Conservation (phyloP, 2,329 filamentous ascomycete genomes). For the Colletotrichum endophyticum region DNA sequence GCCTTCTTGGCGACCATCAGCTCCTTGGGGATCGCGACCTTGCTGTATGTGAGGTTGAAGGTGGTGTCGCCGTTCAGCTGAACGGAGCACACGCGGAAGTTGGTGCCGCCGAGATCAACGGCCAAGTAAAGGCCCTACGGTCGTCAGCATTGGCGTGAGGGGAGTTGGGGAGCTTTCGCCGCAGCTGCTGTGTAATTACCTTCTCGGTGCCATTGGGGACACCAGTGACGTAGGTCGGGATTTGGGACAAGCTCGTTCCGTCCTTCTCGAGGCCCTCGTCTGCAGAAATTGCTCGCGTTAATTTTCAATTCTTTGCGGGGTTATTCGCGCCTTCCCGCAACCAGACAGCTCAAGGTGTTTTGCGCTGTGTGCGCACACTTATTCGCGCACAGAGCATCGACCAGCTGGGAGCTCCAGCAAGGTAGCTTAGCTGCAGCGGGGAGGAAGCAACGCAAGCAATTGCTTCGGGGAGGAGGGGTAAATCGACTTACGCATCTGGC, state of each 20-base stretch:
- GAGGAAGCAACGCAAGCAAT: neutral
- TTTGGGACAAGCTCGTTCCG: constrained; percentile 87
- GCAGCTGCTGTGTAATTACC: constrained; percentile 55
- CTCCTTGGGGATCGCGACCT: constrained; percentile 86
- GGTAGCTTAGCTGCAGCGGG: neutral
- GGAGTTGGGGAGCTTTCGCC: neutral
- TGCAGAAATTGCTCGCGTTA: constrained; percentile 35
- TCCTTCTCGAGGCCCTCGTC: constrained; percentile 82
- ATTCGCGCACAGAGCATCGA: neutral
- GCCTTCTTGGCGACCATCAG: constrained; percentile 90
- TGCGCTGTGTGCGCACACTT: constrained; percentile 6
- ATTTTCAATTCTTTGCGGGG: neutral
- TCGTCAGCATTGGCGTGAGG: constrained; percentile 3
- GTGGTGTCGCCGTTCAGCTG: constrained; percentile 92
- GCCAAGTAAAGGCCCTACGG: constrained; percentile 93
- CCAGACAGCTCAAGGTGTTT: neutral
- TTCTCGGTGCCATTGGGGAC: constrained; percentile 98
- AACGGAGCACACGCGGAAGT: constrained; percentile 97
- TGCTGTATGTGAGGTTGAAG: constrained; percentile 91
- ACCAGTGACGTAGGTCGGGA: constrained; percentile 94
- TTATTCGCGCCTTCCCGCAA: neutral
- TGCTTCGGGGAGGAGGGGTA: neutral
- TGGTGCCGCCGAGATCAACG: constrained; percentile 97
- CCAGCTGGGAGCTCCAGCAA: neutral
- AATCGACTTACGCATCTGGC: constrained; percentile 71